Base-by-base conservation (phyloP, 2,329 filamentous ascomycete genomes). In the Alternaria metachromatica region DNA sequence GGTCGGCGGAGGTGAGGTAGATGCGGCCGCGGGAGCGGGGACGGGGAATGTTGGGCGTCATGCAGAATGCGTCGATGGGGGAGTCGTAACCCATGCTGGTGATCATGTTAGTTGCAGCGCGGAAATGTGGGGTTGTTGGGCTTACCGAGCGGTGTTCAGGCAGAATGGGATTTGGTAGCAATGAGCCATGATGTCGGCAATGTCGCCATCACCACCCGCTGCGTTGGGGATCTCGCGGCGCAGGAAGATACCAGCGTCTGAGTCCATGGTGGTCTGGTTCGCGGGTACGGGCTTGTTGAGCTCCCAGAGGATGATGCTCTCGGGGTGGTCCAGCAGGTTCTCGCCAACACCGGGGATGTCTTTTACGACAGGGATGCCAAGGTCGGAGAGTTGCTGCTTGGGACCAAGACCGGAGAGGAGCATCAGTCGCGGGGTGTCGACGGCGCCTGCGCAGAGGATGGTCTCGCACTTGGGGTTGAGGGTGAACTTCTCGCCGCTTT, bases 91-190 rank as follows among this genome's bases (percentile, higher is more conserved):
- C 93, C 11, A 97, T 86, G 44, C 83, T 80, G 63, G 10, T 10
- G 12, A 2, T 20, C 7, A 10, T 57, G 55, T 68, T 62, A 69
- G 68, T 63, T 30, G 21, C 23, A n/a, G 18, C 20, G n/a, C 5
- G 5, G 43, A 33, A 7, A 23, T 15, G 20, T 13, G 37, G 55
- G 18, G 28, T 9, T 6, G 33, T 28, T 11, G 30, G 53, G 49
- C 74, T 69, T 77, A 80, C 78, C 92, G 89, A 59, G 87, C 83
- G 2, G 93, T 97, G 86, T 97, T 97, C 71, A 94, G 88, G 66
- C 90, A 92, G 82, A 97, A 97, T 58, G 93, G 93, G 71, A 97
- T 96, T 82, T 97, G 94, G 84, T 97, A 97, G 87, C 93, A 97
- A 84, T 97, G 93, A 91, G 96, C 96, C 94, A 97, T 97, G 75